These are phyloP conservation scores for Ganoderma leucocontextum DNA, from an alignment of 1,284 basidiomycete genomes.

Conservation along the genomic window DNA sequence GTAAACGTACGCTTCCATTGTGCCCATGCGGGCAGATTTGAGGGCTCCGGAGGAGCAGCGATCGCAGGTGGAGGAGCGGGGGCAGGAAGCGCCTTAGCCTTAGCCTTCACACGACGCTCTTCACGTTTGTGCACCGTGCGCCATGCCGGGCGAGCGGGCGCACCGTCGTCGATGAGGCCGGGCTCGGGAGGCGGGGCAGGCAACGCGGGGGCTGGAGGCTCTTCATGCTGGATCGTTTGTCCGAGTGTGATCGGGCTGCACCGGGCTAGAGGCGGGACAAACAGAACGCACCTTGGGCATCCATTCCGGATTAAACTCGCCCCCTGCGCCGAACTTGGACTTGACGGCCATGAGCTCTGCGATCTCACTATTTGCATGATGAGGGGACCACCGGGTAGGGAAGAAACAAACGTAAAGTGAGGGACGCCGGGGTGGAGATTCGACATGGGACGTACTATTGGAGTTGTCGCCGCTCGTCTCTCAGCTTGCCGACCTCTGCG, in stretches of 20 bases:
- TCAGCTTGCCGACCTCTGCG: constrained; percentile 76
- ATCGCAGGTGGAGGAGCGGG: constrained; percentile 48
- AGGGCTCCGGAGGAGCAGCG: constrained; percentile 47
- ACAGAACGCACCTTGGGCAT: constrained; percentile 52
- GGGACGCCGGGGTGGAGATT: neutral
- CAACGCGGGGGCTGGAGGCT: constrained; percentile 29
- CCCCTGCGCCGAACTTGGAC: constrained; percentile 75
- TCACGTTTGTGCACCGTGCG: constrained; percentile 70
- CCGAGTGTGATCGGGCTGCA: constrained; percentile 7
- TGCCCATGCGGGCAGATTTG: constrained; percentile 72
- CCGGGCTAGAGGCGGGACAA: neutral
- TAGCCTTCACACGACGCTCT: constrained; percentile 51
- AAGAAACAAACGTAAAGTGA: too few species aligned
- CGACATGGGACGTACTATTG: constrained; percentile 62
- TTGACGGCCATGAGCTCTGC: constrained; percentile 79
- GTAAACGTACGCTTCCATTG: constrained; percentile 73
- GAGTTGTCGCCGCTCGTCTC: constrained; percentile 74
- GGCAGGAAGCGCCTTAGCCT: constrained; percentile 49
- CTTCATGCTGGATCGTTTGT: constrained; percentile 25
- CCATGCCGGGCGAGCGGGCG: constrained; percentile 73
- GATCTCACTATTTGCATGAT: constrained; percentile 63
- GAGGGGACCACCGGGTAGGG: neutral
- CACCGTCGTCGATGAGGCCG: constrained; percentile 45
- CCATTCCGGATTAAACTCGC: constrained; percentile 76
- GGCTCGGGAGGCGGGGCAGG: constrained; percentile 43